Base-by-base conservation (phyloP, 768 basidiomycete species). In the Neoboletus subvelutipes region DNA sequence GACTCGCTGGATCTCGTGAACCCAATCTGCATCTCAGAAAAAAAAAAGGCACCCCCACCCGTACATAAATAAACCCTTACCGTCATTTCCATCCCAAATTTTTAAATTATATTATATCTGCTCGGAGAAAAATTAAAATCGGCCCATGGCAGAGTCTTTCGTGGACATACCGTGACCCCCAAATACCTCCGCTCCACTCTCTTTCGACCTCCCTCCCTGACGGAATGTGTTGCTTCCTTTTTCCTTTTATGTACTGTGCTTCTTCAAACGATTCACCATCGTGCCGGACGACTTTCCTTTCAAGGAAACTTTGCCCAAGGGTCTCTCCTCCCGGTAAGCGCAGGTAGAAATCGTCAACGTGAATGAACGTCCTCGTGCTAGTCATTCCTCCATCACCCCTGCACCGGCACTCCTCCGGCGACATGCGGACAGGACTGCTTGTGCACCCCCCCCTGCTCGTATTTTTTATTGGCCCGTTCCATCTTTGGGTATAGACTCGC, bases 231-330 rank as follows among this genome's bases (percentile, higher is more conserved):
- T 31, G 39, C 61, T 41, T 57, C 50, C 39, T 50, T 47, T 56
- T 62, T 2, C 63, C 65, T 51, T 65, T 53, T 66, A 53, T 52
- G 57, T 31, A 1, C 7, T 0, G 31, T 18, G 47, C 65, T 67
- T 67, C 66, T 66, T 29, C 10, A 46, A 46, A 20, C 18, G 66
- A 67, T 67, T 31, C 66, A 1, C 65, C 54, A 59, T 17, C 2
- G 12, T 20, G 18, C 57, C 57, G 64, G 55, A 20, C 3, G 0
- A 43, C 11, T 4, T 60, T 1, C 67, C 67, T 24, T 42, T 53
- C 51, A 3, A 0, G 47, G 67, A 22, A 46, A 12, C 5, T 15
- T 12, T 0, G 11, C 20, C 65, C 57, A 57, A 28, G 22, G 39
- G n/a, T 11, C 39, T 1, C 42, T 45, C 33, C 28, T 57, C 10